Conservation (phyloP, 257 asterid genomes). For the Paraleonurus japonicus region DNA sequence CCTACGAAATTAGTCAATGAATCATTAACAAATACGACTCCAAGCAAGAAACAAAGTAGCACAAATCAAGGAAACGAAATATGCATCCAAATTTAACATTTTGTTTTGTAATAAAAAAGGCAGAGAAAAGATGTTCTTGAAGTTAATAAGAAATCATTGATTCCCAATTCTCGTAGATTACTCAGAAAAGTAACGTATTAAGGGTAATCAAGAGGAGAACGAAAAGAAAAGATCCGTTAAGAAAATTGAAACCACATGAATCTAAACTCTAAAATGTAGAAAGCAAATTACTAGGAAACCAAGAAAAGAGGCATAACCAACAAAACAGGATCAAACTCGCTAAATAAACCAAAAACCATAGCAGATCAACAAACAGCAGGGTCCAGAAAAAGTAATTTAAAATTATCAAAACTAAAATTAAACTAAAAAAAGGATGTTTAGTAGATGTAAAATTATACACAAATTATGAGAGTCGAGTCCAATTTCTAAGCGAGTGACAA, state of each 20-base stretch:
- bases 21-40: slow-evolving; percentile 17
- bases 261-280: background rate
- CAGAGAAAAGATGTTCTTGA: slow-evolving; percentile 8
- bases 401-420: no score
- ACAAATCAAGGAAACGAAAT: slow-evolving; percentile 3
- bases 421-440: no score
- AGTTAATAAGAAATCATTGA: slow-evolving; percentile 12
- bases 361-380: no score
- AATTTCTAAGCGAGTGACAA: background rate
- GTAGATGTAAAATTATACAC: no score
- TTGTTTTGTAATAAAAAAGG: slow-evolving; percentile 4
- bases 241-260: background rate
- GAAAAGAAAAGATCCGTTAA: background rate
- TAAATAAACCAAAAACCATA: no score
- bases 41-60: slow-evolving; percentile 1
- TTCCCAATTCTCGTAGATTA: background rate
- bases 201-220: slow-evolving; percentile 2
- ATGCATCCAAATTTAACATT: slow-evolving; percentile 15
- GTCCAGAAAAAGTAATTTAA: no score
- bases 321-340: no score
- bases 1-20: slow-evolving; percentile 20
- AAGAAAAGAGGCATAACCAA: no score
- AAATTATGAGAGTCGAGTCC: background rate
- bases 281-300: background rate
- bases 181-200: slow-evolving; percentile 2